phyloP scores from a whole-genome alignment of 129 eudicot genomes.

The Helianthus tuberosus region DNA sequence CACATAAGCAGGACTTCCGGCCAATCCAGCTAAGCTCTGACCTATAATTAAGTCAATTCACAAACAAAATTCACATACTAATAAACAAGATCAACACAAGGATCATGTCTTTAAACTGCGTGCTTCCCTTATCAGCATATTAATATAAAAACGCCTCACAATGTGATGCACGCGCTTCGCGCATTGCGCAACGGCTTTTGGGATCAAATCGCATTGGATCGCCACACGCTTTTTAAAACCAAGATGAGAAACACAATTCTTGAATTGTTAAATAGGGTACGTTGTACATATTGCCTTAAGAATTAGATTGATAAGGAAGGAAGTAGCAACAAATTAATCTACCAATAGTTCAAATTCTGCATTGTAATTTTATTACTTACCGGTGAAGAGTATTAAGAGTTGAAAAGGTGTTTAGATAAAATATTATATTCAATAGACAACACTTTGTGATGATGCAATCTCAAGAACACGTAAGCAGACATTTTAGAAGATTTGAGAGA shows the following conservation, averaged over 20 bases:
- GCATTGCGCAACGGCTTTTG: no score
- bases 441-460: neutral
- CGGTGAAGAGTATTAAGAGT: neutral
- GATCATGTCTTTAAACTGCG: neutral
- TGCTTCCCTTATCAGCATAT: neutral
- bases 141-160: neutral
- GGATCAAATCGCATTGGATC: no score
- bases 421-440: neutral
- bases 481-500: neutral
- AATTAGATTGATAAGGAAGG: neutral
- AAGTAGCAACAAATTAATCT: neutral
- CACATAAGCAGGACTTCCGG: conserved; percentile 96
- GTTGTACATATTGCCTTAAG: neutral
- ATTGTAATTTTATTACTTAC: neutral
- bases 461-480: neutral
- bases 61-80: neutral
- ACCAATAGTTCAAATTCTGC: conserved; percentile 1
- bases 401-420: neutral
- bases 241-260: neutral
- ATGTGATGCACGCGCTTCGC: no score
- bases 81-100: neutral
- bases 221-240: no score
- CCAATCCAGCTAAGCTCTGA: conserved; percentile 88
- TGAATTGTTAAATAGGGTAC: neutral
- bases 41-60: conserved; percentile 46